Conservation (phyloP, 768 basidiomycete species). For the Amanita subjunquillea region DNA sequence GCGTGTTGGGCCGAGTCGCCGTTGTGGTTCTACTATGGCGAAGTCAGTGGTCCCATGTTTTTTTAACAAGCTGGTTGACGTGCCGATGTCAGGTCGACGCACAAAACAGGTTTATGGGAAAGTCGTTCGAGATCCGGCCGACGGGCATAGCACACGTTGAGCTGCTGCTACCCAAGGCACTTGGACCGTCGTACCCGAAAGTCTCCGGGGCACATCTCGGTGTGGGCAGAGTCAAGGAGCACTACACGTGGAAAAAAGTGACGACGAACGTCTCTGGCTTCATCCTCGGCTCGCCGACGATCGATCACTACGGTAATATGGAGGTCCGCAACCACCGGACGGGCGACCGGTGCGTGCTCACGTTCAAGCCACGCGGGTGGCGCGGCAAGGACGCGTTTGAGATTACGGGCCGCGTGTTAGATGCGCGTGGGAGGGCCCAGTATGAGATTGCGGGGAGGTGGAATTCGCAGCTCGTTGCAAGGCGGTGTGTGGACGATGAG, state of each 20-base stretch:
- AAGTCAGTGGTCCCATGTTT: slow-evolving; percentile 31
- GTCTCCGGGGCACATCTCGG: slow-evolving; percentile 26
- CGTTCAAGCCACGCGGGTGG: slow-evolving; percentile 97
- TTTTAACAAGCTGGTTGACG: neutral
- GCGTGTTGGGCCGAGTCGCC: slow-evolving; percentile 94
- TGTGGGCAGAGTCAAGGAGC: slow-evolving; percentile 63
- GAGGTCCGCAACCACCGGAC: slow-evolving; percentile 89
- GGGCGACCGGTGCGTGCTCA: slow-evolving; percentile 75
- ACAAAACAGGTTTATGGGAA: slow-evolving; percentile 94
- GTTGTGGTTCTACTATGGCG: slow-evolving; percentile 84
- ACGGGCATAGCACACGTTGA: slow-evolving; percentile 92
- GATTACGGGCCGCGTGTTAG: slow-evolving; percentile 77
- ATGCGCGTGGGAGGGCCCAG: slow-evolving; percentile 48
- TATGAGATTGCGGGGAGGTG: slow-evolving; percentile 94
- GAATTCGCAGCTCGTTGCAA: slow-evolving; percentile 90
- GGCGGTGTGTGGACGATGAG: slow-evolving; percentile 44
- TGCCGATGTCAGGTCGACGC: slow-evolving; percentile 65
- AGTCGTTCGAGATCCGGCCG: slow-evolving; percentile 92
- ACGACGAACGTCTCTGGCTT: slow-evolving; percentile 88
- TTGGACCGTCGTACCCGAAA: slow-evolving; percentile 53
- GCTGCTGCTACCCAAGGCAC: slow-evolving; percentile 60
- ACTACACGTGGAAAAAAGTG: slow-evolving; percentile 95
- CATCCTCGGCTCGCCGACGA: slow-evolving; percentile 80
- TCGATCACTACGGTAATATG: slow-evolving; percentile 95
- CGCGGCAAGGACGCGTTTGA: slow-evolving; percentile 86